Conservation (phyloP, 176 grass and related monocot genomes). For the Hordeum vulgare region MorexV3_pseudomolecules_assembly NC_058519.1:541828385-541828884, state of each 20-base stretch:
- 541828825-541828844: not conserved
- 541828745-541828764: not conserved
- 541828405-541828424: slow-evolving; percentile 82
- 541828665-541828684: not conserved
- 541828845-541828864: not conserved
- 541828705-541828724: not conserved
- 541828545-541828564: not conserved
- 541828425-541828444: slow-evolving; percentile 65
- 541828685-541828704: not conserved
- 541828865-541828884: not conserved
- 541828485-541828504: not conserved
- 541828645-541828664: not conserved
- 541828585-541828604: not conserved
- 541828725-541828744: not conserved
- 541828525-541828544: not conserved
- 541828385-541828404: slow-evolving; percentile 78
- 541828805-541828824: not conserved
- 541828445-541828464: slow-evolving; percentile 91
- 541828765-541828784: not conserved
- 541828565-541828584: not conserved
- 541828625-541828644: not conserved
- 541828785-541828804: not conserved
- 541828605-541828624: not conserved
- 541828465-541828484: slow-evolving; percentile 13
- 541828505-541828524: not conserved